phyloP scores from a whole-genome alignment of 139 green algal genomes.

The Coelastrella sp. region DNA sequence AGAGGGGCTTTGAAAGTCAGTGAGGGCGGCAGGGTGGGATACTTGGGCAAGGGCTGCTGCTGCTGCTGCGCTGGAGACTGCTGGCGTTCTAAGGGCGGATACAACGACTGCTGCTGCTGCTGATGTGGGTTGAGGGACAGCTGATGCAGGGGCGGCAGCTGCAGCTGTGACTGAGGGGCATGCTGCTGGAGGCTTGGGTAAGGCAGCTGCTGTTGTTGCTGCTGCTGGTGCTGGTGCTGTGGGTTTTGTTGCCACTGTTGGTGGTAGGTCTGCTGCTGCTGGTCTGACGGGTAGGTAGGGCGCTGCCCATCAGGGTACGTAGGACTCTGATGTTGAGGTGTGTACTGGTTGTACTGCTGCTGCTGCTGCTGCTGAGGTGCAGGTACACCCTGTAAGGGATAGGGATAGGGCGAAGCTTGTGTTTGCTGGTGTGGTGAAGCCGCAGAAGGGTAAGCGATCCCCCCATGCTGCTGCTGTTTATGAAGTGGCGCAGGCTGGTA shows the following conservation, averaged over 20 bases:
- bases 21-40: not conserved
- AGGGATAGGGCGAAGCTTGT: no score
- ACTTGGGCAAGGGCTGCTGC: not conserved
- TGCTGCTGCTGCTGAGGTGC: slow-evolving; percentile 28
- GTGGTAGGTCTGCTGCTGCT: not conserved
- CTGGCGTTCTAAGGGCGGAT: not conserved
- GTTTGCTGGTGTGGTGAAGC: no score
- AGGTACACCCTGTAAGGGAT: not conserved
- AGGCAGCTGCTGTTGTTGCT: slow-evolving; percentile 15
- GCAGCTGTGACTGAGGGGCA: not conserved
- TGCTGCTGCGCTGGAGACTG: slow-evolving; percentile 10
- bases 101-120: slow-evolving; percentile 7
- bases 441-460: no score
- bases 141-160: slow-evolving; percentile 4
- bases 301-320: no score
- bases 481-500: no score
- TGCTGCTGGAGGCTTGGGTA: not conserved
- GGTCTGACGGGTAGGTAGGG: no score
- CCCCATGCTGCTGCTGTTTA: no score
- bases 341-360: not conserved
- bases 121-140: not conserved
- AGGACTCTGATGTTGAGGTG: no score
- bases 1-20: slow-evolving; percentile 7
- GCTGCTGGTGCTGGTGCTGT: not conserved
- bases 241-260: not conserved